phyloP scores from a whole-genome alignment of 2,329 filamentous ascomycete genomes.

The Fusarium siculi region DNA sequence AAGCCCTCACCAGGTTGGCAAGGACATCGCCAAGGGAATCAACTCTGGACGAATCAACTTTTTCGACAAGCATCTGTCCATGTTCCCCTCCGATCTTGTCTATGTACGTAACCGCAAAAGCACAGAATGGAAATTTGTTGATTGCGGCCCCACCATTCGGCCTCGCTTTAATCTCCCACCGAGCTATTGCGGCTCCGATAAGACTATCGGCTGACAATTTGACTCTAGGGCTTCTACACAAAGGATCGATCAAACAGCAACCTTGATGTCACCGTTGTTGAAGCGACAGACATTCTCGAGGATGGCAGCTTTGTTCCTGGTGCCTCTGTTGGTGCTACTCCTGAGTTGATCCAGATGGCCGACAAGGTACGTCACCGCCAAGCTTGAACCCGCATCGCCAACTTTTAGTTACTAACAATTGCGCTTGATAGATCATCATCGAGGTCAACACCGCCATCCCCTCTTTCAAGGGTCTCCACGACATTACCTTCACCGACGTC shows the following conservation, averaged over 20 bases:
- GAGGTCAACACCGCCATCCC: slow-evolving; percentile 91
- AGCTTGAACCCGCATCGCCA: background rate
- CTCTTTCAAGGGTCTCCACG: slow-evolving; percentile 87
- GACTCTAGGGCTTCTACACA: slow-evolving; percentile 77
- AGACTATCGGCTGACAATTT: slow-evolving; percentile 25
- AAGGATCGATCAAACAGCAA: slow-evolving; percentile 78
- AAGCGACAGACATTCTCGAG: slow-evolving; percentile 87
- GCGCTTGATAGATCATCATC: slow-evolving; percentile 73
- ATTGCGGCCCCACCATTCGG: slow-evolving; percentile 28
- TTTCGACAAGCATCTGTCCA: slow-evolving; percentile 92
- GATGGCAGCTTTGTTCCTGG: slow-evolving; percentile 90
- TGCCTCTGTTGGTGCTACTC: slow-evolving; percentile 84
- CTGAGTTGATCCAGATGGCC: slow-evolving; percentile 88
- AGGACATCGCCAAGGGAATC: slow-evolving; percentile 89
- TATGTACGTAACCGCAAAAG: slow-evolving; percentile 63
- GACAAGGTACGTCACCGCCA: slow-evolving; percentile 69
- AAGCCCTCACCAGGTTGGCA: slow-evolving; percentile 88
- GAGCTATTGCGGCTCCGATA: slow-evolving; percentile 22
- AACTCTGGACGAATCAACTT: slow-evolving; percentile 90
- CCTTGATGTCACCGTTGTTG: slow-evolving; percentile 85
- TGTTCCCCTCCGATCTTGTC: slow-evolving; percentile 89
- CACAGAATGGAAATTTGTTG: slow-evolving; percentile 6
- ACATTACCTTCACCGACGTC: slow-evolving; percentile 89
- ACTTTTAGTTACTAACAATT: slow-evolving; percentile 10
- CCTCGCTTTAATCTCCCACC: slow-evolving; percentile 35